Evolutionary conservation across 1,139 yeast species (phyloP), one percentile per base, ranked within the genome.

Genomic region (Eremothecium cymbalariae): DNA sequence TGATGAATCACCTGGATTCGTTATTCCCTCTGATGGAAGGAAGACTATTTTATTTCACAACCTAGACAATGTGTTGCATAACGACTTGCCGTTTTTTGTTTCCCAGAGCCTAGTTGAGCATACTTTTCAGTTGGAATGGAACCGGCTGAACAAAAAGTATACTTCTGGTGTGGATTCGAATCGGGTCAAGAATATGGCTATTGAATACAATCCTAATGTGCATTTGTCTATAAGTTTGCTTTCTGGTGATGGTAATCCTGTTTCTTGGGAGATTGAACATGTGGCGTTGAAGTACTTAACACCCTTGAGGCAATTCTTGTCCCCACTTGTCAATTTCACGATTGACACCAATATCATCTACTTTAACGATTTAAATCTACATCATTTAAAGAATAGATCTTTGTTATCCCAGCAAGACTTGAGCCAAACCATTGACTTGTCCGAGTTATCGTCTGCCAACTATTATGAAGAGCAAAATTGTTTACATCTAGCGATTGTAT

Each of bases 281-380:
- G 69, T 74, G 8, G 49, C 75, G 19, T 51, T 60, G 8, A 46
- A 54, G 18, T 59, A 64, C 39, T 68, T 77, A 45, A 53, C 62
- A 1, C 72, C 75, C 4, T 63, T 75, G 26, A 51, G 71, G 26
- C 50, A 61, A 12, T 50, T 67, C 32, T 56, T 78, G 33, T 51
- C 63, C 2, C 70, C 72, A 22, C 68, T 74, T 42, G 72, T 86
- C 23, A 77, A 81, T 45, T 75, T 88, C 51, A 71, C 90, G 1
- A 65, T 88, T 14, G 90, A 83, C 45, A 69, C 94, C 2, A 94
- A 85, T 53, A 70, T 83, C 28, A 83, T 80, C 43, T 80, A 80
- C 56, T 84, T 75, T 41, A 54, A 65, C 22, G 64, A 59, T 32
- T 44, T 60, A 18, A 60, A 65, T 16, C 46, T 65, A 5, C 65